phyloP scores from a whole-genome alignment of 2,329 filamentous ascomycete genomes.

The Diaporthe humulicola region DNA sequence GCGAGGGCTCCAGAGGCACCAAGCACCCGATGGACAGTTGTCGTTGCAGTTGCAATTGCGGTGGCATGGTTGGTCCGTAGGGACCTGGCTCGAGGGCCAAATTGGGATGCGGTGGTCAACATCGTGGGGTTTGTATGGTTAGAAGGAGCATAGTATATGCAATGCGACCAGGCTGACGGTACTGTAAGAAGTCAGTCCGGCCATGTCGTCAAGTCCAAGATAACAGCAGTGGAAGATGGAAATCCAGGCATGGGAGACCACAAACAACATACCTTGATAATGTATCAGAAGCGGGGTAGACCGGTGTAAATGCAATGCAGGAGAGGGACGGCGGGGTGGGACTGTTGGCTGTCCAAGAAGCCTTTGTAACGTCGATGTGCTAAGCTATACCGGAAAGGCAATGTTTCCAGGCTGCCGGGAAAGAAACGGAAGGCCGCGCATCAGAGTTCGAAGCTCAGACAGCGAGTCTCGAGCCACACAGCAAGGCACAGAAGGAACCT shows the following conservation, averaged over 20 bases:
- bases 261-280: background rate
- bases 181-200: background rate
- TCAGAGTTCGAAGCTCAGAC: background rate
- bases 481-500: background rate
- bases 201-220: background rate
- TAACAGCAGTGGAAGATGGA: background rate
- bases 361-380: slow-evolving; percentile 2
- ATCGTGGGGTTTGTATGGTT: slow-evolving; percentile 44
- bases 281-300: background rate
- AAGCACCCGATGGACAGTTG: slow-evolving; percentile 31
- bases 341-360: slow-evolving; percentile 7
- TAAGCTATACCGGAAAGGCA: background rate
- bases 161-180: background rate
- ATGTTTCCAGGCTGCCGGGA: slow-evolving; percentile 7
- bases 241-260: background rate
- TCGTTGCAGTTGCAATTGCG: slow-evolving; percentile 32
- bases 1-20: slow-evolving; percentile 42
- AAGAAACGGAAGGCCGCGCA: background rate
- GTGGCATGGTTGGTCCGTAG: slow-evolving; percentile 42
- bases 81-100: slow-evolving; percentile 47
- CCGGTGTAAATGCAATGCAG: background rate
- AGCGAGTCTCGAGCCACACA: background rate
- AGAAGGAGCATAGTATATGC: slow-evolving; percentile 30
- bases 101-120: slow-evolving; percentile 50
- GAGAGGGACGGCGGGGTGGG: background rate